Evolutionary conservation across 1,284 basidiomycete species (phyloP).

Genomic region (Puccinia triticina): DNA sequence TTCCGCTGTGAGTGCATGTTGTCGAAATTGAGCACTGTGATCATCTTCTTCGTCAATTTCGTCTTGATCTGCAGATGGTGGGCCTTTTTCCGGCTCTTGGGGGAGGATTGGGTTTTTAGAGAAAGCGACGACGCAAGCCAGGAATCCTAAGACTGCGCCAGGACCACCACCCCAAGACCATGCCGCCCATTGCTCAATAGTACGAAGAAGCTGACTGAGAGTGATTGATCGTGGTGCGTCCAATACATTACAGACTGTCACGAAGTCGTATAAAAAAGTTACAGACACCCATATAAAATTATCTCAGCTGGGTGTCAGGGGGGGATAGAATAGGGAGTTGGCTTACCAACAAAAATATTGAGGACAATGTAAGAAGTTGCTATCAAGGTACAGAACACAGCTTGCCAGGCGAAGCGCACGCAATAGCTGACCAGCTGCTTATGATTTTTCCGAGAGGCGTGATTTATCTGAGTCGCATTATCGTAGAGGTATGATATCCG

Average conservation of each 20-base stretch:
- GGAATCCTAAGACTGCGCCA: slow-evolving; percentile 41
- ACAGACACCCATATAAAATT: neutral
- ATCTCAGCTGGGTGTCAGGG: neutral
- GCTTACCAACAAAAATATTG: slow-evolving; percentile 47
- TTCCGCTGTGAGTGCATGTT: slow-evolving; percentile 36
- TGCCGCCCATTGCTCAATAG: slow-evolving; percentile 47
- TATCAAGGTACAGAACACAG: slow-evolving; percentile 44
- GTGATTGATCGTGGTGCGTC: slow-evolving; percentile 46
- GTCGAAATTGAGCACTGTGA: neutral
- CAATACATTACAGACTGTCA: slow-evolving; percentile 37
- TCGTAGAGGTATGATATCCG: slow-evolving; percentile 31
- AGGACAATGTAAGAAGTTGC: slow-evolving; percentile 50
- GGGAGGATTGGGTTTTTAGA: slow-evolving; percentile 43
- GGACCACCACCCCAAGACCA: slow-evolving; percentile 51
- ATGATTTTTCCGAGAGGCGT: slow-evolving; percentile 29
- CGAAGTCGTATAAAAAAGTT: neutral
- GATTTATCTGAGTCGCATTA: neutral
- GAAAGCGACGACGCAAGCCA: slow-evolving; percentile 48
- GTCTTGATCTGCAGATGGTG: slow-evolving; percentile 29
- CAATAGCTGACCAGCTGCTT: slow-evolving; percentile 45
- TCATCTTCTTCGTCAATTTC: slow-evolving; percentile 35
- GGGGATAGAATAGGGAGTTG: neutral
- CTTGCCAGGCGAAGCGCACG: slow-evolving; percentile 45
- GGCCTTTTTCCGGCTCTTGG: slow-evolving; percentile 32
- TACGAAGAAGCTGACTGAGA: slow-evolving; percentile 44